Conservation (phyloP, 2,329 filamentous ascomycete genomes). For the Exophiala phaeomuriformis region DNA sequence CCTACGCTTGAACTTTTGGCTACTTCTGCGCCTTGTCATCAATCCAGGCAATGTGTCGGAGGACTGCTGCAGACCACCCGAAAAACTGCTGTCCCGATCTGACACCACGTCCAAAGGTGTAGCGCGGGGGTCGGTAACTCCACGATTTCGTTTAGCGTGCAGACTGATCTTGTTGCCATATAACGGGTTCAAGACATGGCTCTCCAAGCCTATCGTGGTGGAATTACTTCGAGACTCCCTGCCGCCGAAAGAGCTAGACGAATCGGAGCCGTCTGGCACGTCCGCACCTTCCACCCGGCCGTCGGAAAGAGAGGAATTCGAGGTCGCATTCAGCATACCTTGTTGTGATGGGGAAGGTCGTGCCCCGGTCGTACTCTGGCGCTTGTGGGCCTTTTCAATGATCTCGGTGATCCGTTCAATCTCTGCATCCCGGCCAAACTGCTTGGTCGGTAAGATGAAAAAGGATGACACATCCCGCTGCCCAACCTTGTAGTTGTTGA, state of each 20-base stretch:
- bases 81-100: conserved; percentile 36
- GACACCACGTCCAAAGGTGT: conserved; percentile 22
- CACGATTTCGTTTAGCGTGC: conserved; percentile 14
- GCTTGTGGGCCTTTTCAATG: conserved; percentile 67
- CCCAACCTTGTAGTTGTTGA: conserved; percentile 68
- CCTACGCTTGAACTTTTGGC: conserved; percentile 44
- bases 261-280: conserved; percentile 48
- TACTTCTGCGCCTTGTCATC: conserved; percentile 38
- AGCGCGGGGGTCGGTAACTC: conserved; percentile 14
- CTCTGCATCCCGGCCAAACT: conserved; percentile 73
- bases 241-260: conserved; percentile 41
- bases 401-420: conserved; percentile 62
- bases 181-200: conserved; percentile 5
- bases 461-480: conserved; percentile 87
- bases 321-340: conserved; percentile 45
- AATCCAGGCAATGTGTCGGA: conserved; percentile 30
- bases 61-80: conserved; percentile 24
- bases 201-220: conserved; percentile 28
- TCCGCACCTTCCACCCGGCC: conserved; percentile 45
- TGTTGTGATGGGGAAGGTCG: conserved; percentile 34
- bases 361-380: conserved; percentile 43
- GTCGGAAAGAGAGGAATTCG: conserved; percentile 48
- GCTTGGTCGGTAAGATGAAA: conserved; percentile 73
- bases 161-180: conserved; percentile 10
- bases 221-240: conserved; percentile 35